Base-by-base conservation (phyloP, 1,284 basidiomycete genomes). In the Mycena sp. region DNA sequence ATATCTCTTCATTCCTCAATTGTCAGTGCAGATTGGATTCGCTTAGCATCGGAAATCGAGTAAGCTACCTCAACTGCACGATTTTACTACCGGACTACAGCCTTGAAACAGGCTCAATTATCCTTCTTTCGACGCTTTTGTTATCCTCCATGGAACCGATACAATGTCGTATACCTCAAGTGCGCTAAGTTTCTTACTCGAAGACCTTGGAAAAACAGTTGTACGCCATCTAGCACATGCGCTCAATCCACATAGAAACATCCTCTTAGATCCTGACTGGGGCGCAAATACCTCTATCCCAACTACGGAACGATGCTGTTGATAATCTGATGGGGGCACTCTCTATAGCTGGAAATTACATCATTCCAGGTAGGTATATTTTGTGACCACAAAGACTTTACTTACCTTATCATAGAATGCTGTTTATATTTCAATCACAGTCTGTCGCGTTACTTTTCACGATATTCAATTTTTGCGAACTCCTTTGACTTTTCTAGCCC, bases 91-190 rank as follows among this genome's bases (percentile, higher is more conserved):
- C n/a, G 16, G n/a, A 19, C 40, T 41, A 17, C 12, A 44, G 30
- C 45, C 29, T 32, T 23, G 9, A 5, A 11, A 17, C 38, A 67
- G 65, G 55, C 85, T 95, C 52, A 97, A 97, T 74, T 94, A 94
- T 70, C n/a, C n/a, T n/a, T 74, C 81, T 19, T 98, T 94, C 72
- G 95, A 98, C 72, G 93, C 92, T 0, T 98, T 98, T 72, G 90
- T 98, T 26, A 82, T 98, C 30, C 80, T 98, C 11, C 95, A 98
- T 74, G 95, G 95, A 37, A 95, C 93, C n/a, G 94, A 96, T 71
- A 96, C 95, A 0, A 96, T 96, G 93, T 87, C 90, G 2, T 96
- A 95, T 76, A 92, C 91, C 3, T 88, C 94, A 2, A 94, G 92
- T 49, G 94, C 94, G 1, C 82, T 96, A 38, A 93, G 92, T 71